phyloP scores from a whole-genome alignment of 2,329 filamentous ascomycete genomes.

The Nemania abortiva region DNA sequence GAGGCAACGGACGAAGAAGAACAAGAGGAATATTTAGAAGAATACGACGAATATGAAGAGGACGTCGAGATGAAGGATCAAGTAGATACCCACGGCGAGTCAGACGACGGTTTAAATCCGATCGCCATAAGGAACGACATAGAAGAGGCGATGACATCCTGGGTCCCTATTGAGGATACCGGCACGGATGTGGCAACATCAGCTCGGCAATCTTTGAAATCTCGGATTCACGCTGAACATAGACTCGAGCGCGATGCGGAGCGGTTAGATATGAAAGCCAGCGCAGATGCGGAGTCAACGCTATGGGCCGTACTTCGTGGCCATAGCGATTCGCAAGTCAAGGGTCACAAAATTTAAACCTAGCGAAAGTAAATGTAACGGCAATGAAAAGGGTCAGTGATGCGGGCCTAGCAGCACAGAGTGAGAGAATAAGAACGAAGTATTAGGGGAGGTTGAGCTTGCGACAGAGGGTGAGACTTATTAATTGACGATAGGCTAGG shows the following conservation, averaged over 20 bases:
- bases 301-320: slow-evolving; percentile 45
- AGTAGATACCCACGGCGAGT: slow-evolving; percentile 46
- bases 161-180: slow-evolving; percentile 28
- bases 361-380: neutral
- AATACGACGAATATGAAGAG: neutral
- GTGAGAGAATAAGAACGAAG: neutral
- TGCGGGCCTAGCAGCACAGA: neutral
- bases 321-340: slow-evolving; percentile 9
- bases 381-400: neutral
- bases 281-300: slow-evolving; percentile 43
- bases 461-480: neutral
- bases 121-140: slow-evolving; percentile 40
- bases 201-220: slow-evolving; percentile 34
- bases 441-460: neutral
- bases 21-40: slow-evolving; percentile 1
- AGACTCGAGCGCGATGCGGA: slow-evolving; percentile 46
- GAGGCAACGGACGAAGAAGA: slow-evolving; percentile 29
- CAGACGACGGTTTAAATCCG: slow-evolving; percentile 30
- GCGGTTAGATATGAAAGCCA: slow-evolving; percentile 36
- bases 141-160: slow-evolving; percentile 47
- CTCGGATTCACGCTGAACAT: slow-evolving; percentile 46
- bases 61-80: slow-evolving; percentile 39
- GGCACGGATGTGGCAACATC: slow-evolving; percentile 34
- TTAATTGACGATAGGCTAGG: neutral
- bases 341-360: neutral